Conservation (phyloP, 768 basidiomycete genomes). For the Termitomyces sp. region DNA sequence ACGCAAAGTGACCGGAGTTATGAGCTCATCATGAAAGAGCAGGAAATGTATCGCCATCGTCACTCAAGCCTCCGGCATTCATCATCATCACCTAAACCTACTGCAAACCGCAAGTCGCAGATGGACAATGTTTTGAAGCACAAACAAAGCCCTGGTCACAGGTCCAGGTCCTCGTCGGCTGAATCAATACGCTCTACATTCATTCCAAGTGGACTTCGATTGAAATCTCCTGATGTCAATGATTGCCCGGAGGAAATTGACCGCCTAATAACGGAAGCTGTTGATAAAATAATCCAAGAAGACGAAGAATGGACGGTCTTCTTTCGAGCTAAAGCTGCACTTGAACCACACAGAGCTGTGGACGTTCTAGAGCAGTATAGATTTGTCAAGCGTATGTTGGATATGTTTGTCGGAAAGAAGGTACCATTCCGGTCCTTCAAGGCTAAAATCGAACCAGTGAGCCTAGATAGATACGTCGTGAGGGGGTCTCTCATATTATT, state of each 20-base stretch:
- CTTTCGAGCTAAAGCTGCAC: constrained; percentile 36
- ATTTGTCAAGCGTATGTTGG: constrained; percentile 48
- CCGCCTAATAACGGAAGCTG: constrained; percentile 37
- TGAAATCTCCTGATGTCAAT: constrained; percentile 27
- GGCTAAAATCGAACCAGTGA: constrained; percentile 44
- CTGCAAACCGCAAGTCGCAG: not conserved
- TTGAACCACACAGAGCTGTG: constrained; percentile 31
- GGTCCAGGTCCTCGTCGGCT: constrained; percentile 1
- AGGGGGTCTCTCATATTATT: not conserved
- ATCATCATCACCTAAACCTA: not conserved
- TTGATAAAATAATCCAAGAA: constrained; percentile 39
- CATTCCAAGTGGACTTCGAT: constrained; percentile 7
- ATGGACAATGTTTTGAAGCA: not conserved
- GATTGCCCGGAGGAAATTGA: constrained; percentile 37
- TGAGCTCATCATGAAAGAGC: not conserved
- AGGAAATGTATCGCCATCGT: constrained; percentile 4
- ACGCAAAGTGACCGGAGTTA: constrained; percentile 1
- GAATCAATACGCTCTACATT: not conserved
- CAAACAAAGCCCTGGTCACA: not conserved
- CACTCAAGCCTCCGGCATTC: not conserved
- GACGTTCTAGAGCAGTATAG: constrained; percentile 46
- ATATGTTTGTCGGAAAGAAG: constrained; percentile 38
- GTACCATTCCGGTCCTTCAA: constrained; percentile 35
- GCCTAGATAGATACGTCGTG: not conserved
- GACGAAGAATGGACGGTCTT: constrained; percentile 44